Evolutionary conservation across 2,329 filamentous ascomycete genomes (phyloP).

Genomic region (Fusarium poae): DNA sequence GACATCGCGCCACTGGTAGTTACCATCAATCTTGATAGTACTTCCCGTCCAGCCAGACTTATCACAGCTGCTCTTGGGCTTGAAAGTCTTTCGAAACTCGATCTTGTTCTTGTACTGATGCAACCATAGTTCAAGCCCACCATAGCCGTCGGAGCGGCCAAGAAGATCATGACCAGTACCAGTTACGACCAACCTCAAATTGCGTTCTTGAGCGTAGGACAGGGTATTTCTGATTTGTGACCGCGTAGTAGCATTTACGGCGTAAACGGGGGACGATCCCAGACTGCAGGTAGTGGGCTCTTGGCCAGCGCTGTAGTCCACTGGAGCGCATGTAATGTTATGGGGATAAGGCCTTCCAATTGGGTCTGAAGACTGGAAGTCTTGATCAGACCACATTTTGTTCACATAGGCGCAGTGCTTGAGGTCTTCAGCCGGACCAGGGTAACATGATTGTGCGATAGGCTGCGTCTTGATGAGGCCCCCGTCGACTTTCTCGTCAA

Average conservation of each 20-base stretch:
- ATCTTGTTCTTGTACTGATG: constrained; percentile 35
- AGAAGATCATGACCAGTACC: constrained; percentile 37
- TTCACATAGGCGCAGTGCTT: constrained; percentile 29
- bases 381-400: constrained; percentile 39
- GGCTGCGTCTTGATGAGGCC: constrained; percentile 32
- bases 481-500: constrained; percentile 3
- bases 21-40: constrained; percentile 28
- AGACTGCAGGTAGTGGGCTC: constrained; percentile 29
- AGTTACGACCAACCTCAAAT: constrained; percentile 24
- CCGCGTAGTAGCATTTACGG: constrained; percentile 24
- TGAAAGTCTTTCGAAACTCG: constrained; percentile 5
- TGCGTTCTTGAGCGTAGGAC: constrained; percentile 5
- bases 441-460: constrained; percentile 35
- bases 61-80: not conserved
- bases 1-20: constrained; percentile 36
- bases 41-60: constrained; percentile 26
- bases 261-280: constrained; percentile 27
- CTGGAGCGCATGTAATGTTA: constrained; percentile 37
- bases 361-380: constrained; percentile 35
- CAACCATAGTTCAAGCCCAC: constrained; percentile 32
- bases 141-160: constrained; percentile 30
- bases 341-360: constrained; percentile 39
- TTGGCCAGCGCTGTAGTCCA: constrained; percentile 23
- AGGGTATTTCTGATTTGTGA: constrained; percentile 21
- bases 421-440: constrained; percentile 24